Evolutionary conservation across 345 rosid species (phyloP), one percentile per base, ranked within the genome.

Genomic region (Theobroma cacao): DNA sequence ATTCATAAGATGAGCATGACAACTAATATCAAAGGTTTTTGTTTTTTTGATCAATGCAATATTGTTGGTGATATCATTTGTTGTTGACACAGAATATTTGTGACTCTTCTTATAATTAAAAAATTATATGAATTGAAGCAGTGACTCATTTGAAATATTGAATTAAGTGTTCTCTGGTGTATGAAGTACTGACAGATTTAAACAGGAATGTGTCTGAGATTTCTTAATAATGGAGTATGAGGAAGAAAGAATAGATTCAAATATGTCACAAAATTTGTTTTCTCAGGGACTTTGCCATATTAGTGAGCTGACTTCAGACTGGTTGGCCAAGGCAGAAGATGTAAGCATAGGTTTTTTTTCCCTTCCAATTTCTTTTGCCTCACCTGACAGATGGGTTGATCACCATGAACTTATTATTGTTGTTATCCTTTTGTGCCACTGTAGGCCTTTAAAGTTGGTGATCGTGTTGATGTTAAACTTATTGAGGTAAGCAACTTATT

Each of bases 271-370:
- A 72, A 3, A 45, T 72, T 64, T 65, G 48, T 43, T 85, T 53
- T 77, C 75, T 67, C 88, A 92, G 90, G 99, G 99, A 81, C 96
- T 96, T 84, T 96, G 99, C 88, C 99, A 96, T 86, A 85, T 94
- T 79, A 96, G 99, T 83, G 99, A 96, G 83, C 88, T 96, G 75
- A 94, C 90, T 82, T 80, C 90, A 62, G 88, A 86, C 77, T 96
- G 92, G 91, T 87, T 96, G 83, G 87, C 98, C n/a, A 92, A 96
- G 85, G 95, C 99, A 5, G 99, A 96, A 86, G 99, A 96, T 81
- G 99, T 96, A 88, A 88, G 95, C 75, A 18, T 17, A 12, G 60
- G 60, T 60, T 59, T 24, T 47, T 2, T 58, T 65, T 8, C 47
- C 31, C 59, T 20, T 26, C 52, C 7, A 26, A 24, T 30, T 15